Evolutionary conservation across 768 basidiomycete species (phyloP), one percentile per base, ranked within the genome.

Genomic region (Mycena pura): DNA sequence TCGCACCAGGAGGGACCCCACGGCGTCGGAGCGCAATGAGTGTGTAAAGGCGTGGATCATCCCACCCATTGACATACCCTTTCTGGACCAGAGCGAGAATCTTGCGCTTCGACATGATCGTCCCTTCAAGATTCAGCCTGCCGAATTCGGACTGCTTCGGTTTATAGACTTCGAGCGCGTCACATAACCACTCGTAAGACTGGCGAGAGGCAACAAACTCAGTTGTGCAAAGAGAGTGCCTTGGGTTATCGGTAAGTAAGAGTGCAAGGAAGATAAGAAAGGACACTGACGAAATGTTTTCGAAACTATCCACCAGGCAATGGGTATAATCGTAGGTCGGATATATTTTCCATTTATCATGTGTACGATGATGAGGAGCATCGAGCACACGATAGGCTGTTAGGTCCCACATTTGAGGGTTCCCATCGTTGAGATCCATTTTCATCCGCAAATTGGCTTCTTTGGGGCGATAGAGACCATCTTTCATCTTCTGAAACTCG

Each of bases 321-420:
- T 99, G 97, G 0, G 97, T 97, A 74, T 96, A 99, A 73, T 99
- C 97, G 73, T 99, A 99, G 0, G 96, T 98, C 3, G 96, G 96
- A 74, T 99, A 99, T 62, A 99, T 94, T 71, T 85, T 92, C 97
- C 97, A 99, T 70, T 90, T 92, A 73, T 90, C 88, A 10, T 87
- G 87, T 1, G 97, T 99, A 22, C 97, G 87, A 70, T 99, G 96
- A 75, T 99, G 97, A 28, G 92, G 87, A 2, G 93, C 86, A 49
- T 91, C 85, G 52, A 98, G 82, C 15, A 99, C 93, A 25, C 97
- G 90, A 73, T 99, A 99, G 7, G 96, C 96, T 32, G 97, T 92
- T 54, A 97, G 77, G 77, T 99, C 97, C 97, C 97, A 99, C 97
- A 99, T 98, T 76, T 95, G 95, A 11, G 96, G 96, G 74, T 99